These are phyloP conservation scores for Epithemia pelagica DNA, from an alignment of 108 stramenopile genomes.

Conservation along the genomic window DNA sequence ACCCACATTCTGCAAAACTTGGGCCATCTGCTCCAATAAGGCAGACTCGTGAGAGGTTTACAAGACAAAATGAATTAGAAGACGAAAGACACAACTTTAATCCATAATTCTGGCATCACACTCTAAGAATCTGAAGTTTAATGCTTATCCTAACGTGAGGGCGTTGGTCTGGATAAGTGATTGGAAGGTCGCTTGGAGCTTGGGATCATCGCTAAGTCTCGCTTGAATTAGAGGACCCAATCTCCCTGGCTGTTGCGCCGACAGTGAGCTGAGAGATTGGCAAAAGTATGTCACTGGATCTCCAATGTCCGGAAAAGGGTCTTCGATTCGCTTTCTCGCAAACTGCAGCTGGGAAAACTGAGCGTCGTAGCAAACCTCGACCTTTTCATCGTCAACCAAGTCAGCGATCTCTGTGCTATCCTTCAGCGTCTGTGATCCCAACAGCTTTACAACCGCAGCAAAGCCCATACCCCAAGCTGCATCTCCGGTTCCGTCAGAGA, in stretches of 20 bases:
- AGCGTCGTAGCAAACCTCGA: slow-evolving; percentile 61
- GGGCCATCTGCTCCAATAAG: no score
- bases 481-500: slow-evolving; percentile 41
- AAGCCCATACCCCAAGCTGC: slow-evolving; percentile 47
- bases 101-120: no score
- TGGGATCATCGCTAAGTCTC: slow-evolving; percentile 49
- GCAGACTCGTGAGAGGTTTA: no score
- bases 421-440: slow-evolving; percentile 43
- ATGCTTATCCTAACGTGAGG: slow-evolving; percentile 1
- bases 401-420: slow-evolving; percentile 17
- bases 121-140: no score
- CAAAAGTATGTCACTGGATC: slow-evolving; percentile 50
- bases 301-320: slow-evolving; percentile 59
- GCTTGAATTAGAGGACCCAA: slow-evolving; percentile 57
- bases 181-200: slow-evolving; percentile 53
- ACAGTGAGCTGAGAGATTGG: slow-evolving; percentile 35
- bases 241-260: slow-evolving; percentile 43
- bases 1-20: no score
- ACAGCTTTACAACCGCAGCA: slow-evolving; percentile 33
- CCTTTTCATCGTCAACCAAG: slow-evolving; percentile 35
- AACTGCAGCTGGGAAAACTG: slow-evolving; percentile 62
- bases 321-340: slow-evolving; percentile 50
- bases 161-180: slow-evolving; percentile 31
- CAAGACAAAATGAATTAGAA: no score
- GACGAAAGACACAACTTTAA: no score